These are phyloP conservation scores for Sphagnum tenellum DNA, from an alignment of 225 moss, liverwort and hornwort genomes.

Conservation along the genomic window DNA sequence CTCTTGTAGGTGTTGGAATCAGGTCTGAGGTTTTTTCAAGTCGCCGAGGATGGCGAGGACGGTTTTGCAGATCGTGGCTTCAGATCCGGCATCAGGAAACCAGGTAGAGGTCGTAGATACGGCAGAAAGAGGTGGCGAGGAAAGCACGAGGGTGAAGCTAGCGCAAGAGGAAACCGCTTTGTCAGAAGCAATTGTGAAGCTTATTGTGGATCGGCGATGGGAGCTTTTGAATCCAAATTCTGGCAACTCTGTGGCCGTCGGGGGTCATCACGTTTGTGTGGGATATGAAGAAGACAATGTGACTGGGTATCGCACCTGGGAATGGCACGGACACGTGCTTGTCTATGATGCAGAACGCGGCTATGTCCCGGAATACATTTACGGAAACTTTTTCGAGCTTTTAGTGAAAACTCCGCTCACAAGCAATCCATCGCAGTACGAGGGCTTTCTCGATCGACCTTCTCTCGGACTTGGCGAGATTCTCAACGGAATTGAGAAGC, in stretches of 20 bases:
- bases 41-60: too few relatives aligned
- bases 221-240: slow-evolving; percentile 31
- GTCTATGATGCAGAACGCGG: slow-evolving; percentile 21
- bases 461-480: slow-evolving; percentile 31
- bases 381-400: slow-evolving; percentile 43
- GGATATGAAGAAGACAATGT: slow-evolving; percentile 31
- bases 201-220: slow-evolving; percentile 29
- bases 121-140: neutral
- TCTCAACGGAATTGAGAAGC: slow-evolving; percentile 36
- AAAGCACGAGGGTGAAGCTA: slow-evolving; percentile 17
- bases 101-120: neutral
- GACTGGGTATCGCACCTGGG: slow-evolving; percentile 44
- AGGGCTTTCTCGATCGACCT: slow-evolving; percentile 37
- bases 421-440: slow-evolving; percentile 7
- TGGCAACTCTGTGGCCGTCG: slow-evolving; percentile 36
- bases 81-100: too few relatives aligned
- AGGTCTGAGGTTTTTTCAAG: too few relatives aligned
- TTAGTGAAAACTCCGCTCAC: too few relatives aligned
- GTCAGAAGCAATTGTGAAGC: slow-evolving; percentile 26
- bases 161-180: slow-evolving; percentile 30
- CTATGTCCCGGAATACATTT: slow-evolving; percentile 49
- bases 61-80: too few relatives aligned
- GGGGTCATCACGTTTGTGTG: slow-evolving; percentile 41
- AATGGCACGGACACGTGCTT: slow-evolving; percentile 56
- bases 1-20: too few relatives aligned